These are phyloP conservation scores for Gomphus sp. DNA, from an alignment of 1,284 basidiomycete species.

Conservation along the genomic window DNA sequence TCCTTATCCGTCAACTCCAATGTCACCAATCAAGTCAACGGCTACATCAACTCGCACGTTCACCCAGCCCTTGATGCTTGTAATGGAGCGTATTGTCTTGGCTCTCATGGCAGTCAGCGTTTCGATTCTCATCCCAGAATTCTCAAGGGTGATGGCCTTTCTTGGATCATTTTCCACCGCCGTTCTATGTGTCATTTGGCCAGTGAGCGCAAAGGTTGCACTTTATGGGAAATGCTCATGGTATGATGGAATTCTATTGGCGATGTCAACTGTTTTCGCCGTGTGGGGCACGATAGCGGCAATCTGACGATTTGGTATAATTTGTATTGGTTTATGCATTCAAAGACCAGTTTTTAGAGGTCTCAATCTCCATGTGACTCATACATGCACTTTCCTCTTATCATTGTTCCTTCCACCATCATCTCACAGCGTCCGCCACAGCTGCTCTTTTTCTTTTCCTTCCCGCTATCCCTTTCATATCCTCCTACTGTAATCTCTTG, in stretches of 20 bases:
- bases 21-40: conserved; percentile 9
- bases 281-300: conserved; percentile 72
- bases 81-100: conserved; percentile 51
- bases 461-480: too few species aligned
- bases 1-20: conserved; percentile 24
- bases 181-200: conserved; percentile 74
- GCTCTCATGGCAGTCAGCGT: conserved; percentile 54
- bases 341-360: too few species aligned
- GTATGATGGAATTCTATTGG: conserved; percentile 51
- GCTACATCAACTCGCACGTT: conserved; percentile 18
- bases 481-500: too few species aligned
- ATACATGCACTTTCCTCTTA: too few species aligned
- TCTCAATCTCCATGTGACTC: too few species aligned
- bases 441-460: too few species aligned
- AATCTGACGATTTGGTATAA: conserved; percentile 24
- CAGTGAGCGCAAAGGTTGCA: conserved; percentile 56
- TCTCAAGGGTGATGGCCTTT: conserved; percentile 86
- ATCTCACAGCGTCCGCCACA: too few species aligned
- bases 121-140: conserved; percentile 77
- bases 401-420: too few species aligned
- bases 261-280: conserved; percentile 55
- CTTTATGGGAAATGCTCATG: conserved; percentile 37
- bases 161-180: conserved; percentile 85
- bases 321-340: background rate
- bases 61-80: conserved; percentile 30